Conservation (phyloP, 805 yeast species). For the Starmerella potacharoeniae region DNA sequence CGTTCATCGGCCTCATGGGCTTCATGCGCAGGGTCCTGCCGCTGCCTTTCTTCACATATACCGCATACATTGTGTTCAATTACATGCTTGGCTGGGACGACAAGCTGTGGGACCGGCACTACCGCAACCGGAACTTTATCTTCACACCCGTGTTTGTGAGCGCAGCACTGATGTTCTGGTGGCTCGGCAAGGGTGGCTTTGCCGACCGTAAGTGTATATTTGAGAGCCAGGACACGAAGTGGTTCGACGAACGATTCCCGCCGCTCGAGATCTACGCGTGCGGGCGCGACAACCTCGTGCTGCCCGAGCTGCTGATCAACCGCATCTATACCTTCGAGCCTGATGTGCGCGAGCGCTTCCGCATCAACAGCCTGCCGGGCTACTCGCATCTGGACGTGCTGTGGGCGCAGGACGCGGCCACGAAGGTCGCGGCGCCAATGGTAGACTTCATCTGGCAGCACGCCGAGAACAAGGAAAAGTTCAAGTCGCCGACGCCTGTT, state of each 20-base stretch:
- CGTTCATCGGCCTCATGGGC: conserved; percentile 71
- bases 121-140: conserved; percentile 64
- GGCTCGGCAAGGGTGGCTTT: conserved; percentile 53
- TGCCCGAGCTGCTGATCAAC: conserved; percentile 53
- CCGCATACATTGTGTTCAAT: conserved; percentile 74
- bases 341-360: conserved; percentile 8
- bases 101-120: conserved; percentile 53
- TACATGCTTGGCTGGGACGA: conserved; percentile 84
- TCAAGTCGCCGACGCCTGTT: background rate
- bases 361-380: conserved; percentile 38
- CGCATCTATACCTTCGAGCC: conserved; percentile 54
- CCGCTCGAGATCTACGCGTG: conserved; percentile 59
- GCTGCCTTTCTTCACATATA: conserved; percentile 44
- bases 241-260: conserved; percentile 40
- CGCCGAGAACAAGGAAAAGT: conserved; percentile 5
- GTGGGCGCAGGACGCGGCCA: conserved; percentile 76
- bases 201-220: conserved; percentile 41
- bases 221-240: conserved; percentile 39
- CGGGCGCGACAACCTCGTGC: conserved; percentile 62
- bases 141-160: conserved; percentile 81
- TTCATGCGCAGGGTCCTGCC: conserved; percentile 41
- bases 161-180: conserved; percentile 79
- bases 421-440: conserved; percentile 46
- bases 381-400: conserved; percentile 85
- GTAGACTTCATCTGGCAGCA: conserved; percentile 23